Evolutionary conservation across 805 yeast genomes (phyloP).

Genomic region (Grigorovia jiainica): DNA sequence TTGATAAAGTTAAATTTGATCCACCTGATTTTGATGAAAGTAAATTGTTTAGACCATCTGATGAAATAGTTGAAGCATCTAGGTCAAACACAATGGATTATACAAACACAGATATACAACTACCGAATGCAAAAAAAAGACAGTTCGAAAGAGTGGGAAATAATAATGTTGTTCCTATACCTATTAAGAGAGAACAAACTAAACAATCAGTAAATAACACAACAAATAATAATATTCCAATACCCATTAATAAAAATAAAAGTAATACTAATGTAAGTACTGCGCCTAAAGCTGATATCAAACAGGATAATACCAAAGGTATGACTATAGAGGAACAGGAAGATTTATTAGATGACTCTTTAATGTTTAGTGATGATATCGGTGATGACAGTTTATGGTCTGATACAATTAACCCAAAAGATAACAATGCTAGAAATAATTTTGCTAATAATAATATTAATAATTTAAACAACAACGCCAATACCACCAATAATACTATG

Average conservation of each 20-base stretch:
- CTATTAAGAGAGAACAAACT: background rate
- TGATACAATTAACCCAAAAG: constrained; percentile 14
- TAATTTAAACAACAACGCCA: background rate
- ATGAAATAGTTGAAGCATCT: constrained; percentile 25
- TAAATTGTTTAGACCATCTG: constrained; percentile 31
- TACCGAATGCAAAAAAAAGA: constrained; percentile 14
- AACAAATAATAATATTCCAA: too few species aligned
- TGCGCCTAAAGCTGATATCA: too few species aligned
- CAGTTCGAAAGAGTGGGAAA: constrained; percentile 13
- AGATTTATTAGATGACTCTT: constrained; percentile 43
- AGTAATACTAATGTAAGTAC: too few species aligned
- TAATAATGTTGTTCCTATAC: background rate
- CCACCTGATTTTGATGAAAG: constrained; percentile 39
- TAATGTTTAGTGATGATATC: constrained; percentile 42
- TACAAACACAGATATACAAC: too few species aligned
- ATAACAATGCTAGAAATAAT: constrained; percentile 7
- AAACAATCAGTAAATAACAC: background rate
- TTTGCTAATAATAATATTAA: background rate
- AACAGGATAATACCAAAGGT: background rate
- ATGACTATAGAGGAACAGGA: constrained; percentile 12
- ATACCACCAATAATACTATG: too few species aligned
- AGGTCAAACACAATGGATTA: constrained; percentile 20
- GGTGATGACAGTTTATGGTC: constrained; percentile 28
- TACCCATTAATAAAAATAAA: too few species aligned
- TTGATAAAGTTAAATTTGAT: constrained; percentile 34